Evolutionary conservation across 768 basidiomycete species (phyloP).

Genomic region (Dictyophora rubrovolvata): DNA sequence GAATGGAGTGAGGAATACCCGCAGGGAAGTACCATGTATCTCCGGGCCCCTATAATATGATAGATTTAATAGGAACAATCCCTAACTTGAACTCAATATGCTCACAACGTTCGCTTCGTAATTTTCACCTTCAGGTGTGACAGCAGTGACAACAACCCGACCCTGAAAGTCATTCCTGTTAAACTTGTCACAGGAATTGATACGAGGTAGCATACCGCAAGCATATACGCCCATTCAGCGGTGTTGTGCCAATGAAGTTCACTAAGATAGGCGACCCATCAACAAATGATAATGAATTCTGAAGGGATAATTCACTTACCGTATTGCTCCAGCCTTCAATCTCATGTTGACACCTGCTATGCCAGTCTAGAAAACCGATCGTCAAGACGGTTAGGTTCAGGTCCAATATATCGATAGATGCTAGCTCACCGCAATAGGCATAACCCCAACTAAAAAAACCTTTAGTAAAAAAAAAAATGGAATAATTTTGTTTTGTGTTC

Average conservation of each 20-base stretch:
- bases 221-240: constrained; percentile 27
- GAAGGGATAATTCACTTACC: constrained; percentile 12
- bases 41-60: constrained; percentile 28
- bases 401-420: constrained; percentile 6
- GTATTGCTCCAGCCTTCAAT: constrained; percentile 37
- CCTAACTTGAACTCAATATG: not conserved
- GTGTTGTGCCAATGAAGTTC: constrained; percentile 49
- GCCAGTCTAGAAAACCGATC: constrained; percentile 9
- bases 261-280: not conserved
- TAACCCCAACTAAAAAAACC: constrained; percentile 25
- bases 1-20: constrained; percentile 45
- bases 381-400: not conserved
- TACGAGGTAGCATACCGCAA: not conserved
- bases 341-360: constrained; percentile 45
- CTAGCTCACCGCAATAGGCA: constrained; percentile 43
- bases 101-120: constrained; percentile 39
- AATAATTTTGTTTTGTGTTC: not conserved
- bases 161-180: constrained; percentile 24
- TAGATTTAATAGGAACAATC: not conserved
- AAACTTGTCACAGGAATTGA: not conserved
- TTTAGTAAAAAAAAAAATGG: not conserved
- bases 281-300: not conserved
- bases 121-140: constrained; percentile 39
- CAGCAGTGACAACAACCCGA: constrained; percentile 35
- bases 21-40: constrained; percentile 52